Percentiles rank a stretch among this genome's conserved stretches.
Conservation (phyloP, 2,329 filamentous ascomycete genomes). For the Chaetothyriales sp. region DNA sequence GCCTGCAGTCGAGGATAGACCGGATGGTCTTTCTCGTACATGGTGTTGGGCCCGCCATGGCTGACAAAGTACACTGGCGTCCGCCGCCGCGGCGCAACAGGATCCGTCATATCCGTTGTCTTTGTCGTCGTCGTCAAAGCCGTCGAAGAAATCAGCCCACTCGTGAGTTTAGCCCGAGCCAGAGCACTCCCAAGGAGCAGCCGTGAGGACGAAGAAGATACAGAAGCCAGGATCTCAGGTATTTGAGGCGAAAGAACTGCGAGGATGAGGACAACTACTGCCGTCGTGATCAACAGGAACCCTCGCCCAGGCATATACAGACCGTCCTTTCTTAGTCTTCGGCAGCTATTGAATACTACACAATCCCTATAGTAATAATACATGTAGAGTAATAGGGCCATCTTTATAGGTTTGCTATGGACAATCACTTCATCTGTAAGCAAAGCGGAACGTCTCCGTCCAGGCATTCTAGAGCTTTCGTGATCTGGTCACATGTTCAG, state of each 20-base stretch:
- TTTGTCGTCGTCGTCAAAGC: not conserved
- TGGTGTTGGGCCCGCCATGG: conserved; percentile 44
- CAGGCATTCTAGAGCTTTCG: too few species aligned
- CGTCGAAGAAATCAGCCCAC: not conserved
- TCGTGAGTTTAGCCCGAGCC: not conserved
- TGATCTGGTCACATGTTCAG: too few species aligned
- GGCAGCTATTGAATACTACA: not conserved
- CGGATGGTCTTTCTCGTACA: conserved; percentile 53
- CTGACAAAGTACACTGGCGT: conserved; percentile 41
- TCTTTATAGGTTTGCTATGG: too few species aligned
- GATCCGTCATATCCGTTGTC: not conserved
- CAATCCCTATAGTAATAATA: not conserved
- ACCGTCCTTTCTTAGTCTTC: not conserved
- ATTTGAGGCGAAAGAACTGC: not conserved
- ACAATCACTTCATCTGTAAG: not conserved
- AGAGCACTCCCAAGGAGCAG: not conserved
- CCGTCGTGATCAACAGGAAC: not conserved
- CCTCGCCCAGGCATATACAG: not conserved
- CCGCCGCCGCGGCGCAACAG: conserved; percentile 4
- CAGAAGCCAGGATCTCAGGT: not conserved
- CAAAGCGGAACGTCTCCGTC: not conserved
- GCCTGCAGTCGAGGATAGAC: conserved; percentile 48
- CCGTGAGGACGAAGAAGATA: too few species aligned
- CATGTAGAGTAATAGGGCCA: not conserved
- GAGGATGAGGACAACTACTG: not conserved